Evolutionary conservation across 2,329 filamentous ascomycete species (phyloP).

Genomic region (Anisogramma anomala): DNA sequence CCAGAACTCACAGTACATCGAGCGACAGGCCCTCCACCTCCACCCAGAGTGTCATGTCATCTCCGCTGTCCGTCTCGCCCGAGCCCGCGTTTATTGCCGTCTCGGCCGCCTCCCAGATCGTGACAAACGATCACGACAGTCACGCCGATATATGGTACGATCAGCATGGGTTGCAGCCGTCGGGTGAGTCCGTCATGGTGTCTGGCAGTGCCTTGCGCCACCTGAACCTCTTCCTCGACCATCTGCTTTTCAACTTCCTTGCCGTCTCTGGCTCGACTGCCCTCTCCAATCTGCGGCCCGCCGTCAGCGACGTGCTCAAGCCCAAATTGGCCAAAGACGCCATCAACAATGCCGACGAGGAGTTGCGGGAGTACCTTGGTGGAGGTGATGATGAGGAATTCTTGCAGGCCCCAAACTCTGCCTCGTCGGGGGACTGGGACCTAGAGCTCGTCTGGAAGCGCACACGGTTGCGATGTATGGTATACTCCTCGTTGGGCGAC

Average conservation of each 20-base stretch:
- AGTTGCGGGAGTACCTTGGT: slow-evolving; percentile 72
- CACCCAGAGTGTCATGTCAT: slow-evolving; percentile 48
- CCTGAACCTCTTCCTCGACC: slow-evolving; percentile 87
- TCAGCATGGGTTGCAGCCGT: slow-evolving; percentile 53
- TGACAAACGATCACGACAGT: slow-evolving; percentile 76
- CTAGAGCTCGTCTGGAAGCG: slow-evolving; percentile 91
- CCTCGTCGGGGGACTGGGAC: slow-evolving; percentile 59
- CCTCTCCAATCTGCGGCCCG: slow-evolving; percentile 63
- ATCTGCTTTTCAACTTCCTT: slow-evolving; percentile 86
- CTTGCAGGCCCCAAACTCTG: slow-evolving; percentile 39
- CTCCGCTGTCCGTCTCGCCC: slow-evolving; percentile 59
- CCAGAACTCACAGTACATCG: slow-evolving; percentile 53
- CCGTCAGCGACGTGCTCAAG: slow-evolving; percentile 78
- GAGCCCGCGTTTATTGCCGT: slow-evolving; percentile 78
- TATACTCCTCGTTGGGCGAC: slow-evolving; percentile 91
- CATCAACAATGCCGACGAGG: slow-evolving; percentile 28
- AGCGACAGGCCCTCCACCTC: slow-evolving; percentile 58
- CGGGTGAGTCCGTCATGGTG: slow-evolving; percentile 59
- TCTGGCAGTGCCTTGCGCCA: slow-evolving; percentile 61
- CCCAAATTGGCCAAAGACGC: slow-evolving; percentile 68
- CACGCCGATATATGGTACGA: slow-evolving; percentile 60
- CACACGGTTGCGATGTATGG: slow-evolving; percentile 88
- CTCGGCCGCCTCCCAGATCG: slow-evolving; percentile 79
- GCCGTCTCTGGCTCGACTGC: slow-evolving; percentile 66
- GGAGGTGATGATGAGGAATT: slow-evolving; percentile 65